Percentiles rank a stretch among this genome's conserved stretches.
phyloP scores from a whole-genome alignment of 108 stramenopile genomes.

The Discostella stelligeroides region DNA sequence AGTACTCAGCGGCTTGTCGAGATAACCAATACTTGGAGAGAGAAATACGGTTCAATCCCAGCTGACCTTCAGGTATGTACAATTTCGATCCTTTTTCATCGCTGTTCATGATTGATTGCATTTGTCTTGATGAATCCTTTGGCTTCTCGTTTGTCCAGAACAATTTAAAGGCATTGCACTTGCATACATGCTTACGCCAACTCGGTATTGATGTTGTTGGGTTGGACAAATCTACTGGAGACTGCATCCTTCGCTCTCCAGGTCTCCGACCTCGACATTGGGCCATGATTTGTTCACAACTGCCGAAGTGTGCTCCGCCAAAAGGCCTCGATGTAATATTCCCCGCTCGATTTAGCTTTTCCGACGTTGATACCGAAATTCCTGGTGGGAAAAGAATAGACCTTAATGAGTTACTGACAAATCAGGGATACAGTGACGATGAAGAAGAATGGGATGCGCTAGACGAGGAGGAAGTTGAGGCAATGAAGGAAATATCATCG shows the following conservation, averaged over 20 bases:
- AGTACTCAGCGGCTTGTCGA: slow-evolving; percentile 70
- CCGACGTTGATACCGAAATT: slow-evolving; percentile 64
- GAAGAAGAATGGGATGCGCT: slow-evolving; percentile 85
- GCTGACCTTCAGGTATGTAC: slow-evolving; percentile 44
- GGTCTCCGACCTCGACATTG: slow-evolving; percentile 85
- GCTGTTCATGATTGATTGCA: background rate
- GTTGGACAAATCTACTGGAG: slow-evolving; percentile 52
- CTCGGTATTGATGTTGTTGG: slow-evolving; percentile 86
- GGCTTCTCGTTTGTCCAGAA: slow-evolving; percentile 36
- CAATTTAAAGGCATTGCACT: slow-evolving; percentile 80
- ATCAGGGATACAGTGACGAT: slow-evolving; percentile 60
- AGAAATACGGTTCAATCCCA: slow-evolving; percentile 75
- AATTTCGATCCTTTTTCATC: background rate
- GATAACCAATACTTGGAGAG: slow-evolving; percentile 80
- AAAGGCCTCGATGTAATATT: slow-evolving; percentile 80
- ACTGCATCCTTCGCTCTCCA: slow-evolving; percentile 82
- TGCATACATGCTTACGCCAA: slow-evolving; percentile 81
- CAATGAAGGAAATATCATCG: slow-evolving; percentile 83
- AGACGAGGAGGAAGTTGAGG: slow-evolving; percentile 87
- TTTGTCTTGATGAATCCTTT: background rate
- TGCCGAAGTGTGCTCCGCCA: slow-evolving; percentile 60
- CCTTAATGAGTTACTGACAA: slow-evolving; percentile 51
- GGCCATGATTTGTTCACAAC: slow-evolving; percentile 66
- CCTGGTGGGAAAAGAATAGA: slow-evolving; percentile 72
- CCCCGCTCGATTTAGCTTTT: slow-evolving; percentile 63